Evolutionary conservation across 345 rosid species (phyloP), one percentile per base, ranked within the genome.

Genomic region (Trapa incisa): DNA sequence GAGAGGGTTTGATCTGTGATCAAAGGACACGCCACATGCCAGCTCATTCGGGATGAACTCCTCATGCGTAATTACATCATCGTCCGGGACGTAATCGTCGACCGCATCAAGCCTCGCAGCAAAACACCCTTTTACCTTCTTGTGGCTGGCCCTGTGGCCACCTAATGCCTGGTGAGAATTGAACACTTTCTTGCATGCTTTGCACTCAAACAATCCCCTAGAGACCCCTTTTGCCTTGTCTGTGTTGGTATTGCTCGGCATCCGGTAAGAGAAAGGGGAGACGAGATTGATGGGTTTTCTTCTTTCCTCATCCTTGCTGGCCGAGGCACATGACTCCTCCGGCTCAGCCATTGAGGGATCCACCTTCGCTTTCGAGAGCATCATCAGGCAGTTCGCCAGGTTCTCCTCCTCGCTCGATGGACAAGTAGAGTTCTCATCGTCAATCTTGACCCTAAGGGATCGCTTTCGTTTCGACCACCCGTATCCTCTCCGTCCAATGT

Each of bases 61-160:
- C 33, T 84, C 89, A 41, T 80, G 79, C 0, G 82, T 80, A 71
- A 81, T 74, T 60, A 75, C 79, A 37, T 81, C 81, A 8, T 81
- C 84, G 13, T 83, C 86, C 5, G 69, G 79, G 41, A 73, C 47
- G 65, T 70, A 72, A 53, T 80, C 81, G 22, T 82, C 81, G 0
- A 67, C 68, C 1, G 74, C 77, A 68, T 85, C 88, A 36, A 77
- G 70, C 71, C 88, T 72, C 0, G 96, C 88, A 14, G 99, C 99
- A 72, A 89, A 95, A 68, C 99, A 95, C 37, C 99, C 99, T 76
- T 89, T 91, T 43, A 95, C 99, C 68, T 95, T 95, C 82, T 95
- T 91, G 80, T 95, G 99, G 79, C 99, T 95, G 12, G 99, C 99
- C 79, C 99, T 83, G 73, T 95, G 99, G 54, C 99, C 99, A 2